Evolutionary conservation across 179 eudicot species (phyloP).

Genomic region (Silene noctiflora): DNA sequence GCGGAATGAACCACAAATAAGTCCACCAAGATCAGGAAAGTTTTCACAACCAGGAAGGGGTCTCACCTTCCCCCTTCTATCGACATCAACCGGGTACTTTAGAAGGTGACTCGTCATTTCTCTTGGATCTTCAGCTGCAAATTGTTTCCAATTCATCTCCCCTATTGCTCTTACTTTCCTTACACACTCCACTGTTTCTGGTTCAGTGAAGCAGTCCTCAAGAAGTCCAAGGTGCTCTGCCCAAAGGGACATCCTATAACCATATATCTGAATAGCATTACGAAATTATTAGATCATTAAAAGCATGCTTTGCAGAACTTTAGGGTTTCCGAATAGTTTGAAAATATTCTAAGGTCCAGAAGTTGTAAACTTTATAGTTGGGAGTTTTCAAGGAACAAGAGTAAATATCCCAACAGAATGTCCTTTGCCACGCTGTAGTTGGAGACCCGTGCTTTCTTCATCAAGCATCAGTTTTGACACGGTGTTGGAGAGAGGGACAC

Average conservation of each 20-base stretch:
- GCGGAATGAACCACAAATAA: constrained; percentile 51
- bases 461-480: no score
- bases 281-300: not conserved
- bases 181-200: constrained; percentile 51
- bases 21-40: constrained; percentile 61
- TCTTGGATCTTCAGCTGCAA: constrained; percentile 42
- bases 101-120: constrained; percentile 66
- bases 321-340: no score
- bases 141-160: constrained; percentile 54
- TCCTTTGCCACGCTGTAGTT: no score
- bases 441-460: no score
- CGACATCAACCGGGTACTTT: constrained; percentile 62
- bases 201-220: constrained; percentile 43
- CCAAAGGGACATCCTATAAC: constrained; percentile 71
- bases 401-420: no score
- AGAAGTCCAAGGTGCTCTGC: constrained; percentile 55
- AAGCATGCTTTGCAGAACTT: no score
- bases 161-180: constrained; percentile 40
- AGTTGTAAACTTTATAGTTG: no score
- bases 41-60: constrained; percentile 50
- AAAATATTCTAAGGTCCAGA: no score
- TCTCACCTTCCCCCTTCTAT: constrained; percentile 48
- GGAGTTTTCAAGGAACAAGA: no score
- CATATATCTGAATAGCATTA: constrained; percentile 41
- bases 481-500: no score